Evolutionary conservation across 768 basidiomycete species (phyloP).

Genomic region (Glaciozyma antarctica): DNA sequence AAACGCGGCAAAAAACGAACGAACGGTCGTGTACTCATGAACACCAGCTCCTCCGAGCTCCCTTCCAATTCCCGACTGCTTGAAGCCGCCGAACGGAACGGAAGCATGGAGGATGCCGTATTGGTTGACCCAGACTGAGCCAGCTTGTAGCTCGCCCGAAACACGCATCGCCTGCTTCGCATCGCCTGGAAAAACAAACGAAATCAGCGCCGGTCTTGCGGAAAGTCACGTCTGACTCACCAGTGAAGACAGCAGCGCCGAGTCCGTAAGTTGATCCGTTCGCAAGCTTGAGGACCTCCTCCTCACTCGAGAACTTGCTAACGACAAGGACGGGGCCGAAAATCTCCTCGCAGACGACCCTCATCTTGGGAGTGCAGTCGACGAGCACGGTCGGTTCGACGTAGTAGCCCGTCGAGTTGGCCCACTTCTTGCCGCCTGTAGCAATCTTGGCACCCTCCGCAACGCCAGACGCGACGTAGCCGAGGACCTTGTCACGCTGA

Average conservation of each 20-base stretch:
- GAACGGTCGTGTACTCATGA: conserved; percentile 16
- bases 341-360: conserved; percentile 72
- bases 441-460: conserved; percentile 66
- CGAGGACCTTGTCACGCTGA: conserved; percentile 78
- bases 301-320: conserved; percentile 70
- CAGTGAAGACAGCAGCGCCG: conserved; percentile 81
- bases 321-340: conserved; percentile 70
- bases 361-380: conserved; percentile 56
- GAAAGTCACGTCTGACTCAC: background rate
- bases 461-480: conserved; percentile 79
- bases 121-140: conserved; percentile 66
- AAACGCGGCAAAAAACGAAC: conserved; percentile 41
- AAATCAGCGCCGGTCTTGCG: conserved; percentile 36
- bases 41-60: conserved; percentile 55
- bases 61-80: conserved; percentile 77
- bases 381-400: conserved; percentile 88
- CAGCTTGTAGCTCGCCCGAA: conserved; percentile 73
- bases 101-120: conserved; percentile 49
- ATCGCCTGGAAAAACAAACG: conserved; percentile 42
- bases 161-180: conserved; percentile 83
- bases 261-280: conserved; percentile 85
- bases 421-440: conserved; percentile 60
- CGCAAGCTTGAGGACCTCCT: conserved; percentile 70
- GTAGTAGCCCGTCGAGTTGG: conserved; percentile 58
- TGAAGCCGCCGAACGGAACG: conserved; percentile 77